Base-by-base conservation (phyloP, 2,329 filamentous ascomycete species). In the Diaporthe vexans region DNA sequence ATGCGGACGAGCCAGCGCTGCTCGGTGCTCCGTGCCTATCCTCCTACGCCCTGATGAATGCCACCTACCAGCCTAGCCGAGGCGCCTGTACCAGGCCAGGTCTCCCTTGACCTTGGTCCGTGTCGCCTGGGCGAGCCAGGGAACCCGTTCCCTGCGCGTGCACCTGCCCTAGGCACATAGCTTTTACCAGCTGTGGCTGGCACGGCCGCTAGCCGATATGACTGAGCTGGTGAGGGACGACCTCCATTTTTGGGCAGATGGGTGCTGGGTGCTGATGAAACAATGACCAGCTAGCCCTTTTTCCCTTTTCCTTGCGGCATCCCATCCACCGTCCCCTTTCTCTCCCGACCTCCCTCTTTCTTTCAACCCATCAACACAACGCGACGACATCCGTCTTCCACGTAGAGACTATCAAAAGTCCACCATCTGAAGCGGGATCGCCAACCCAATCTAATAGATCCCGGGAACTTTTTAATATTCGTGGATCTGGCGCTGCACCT, bases 321-420 rank as follows among this genome's bases (percentile, higher is more conserved):
- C 57, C 73, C 69, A 63, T 63, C 69, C 52, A 21, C 54, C 70
- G 79, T 80, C 80, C 78, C 80, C 59, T 68, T 71, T 59, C 71
- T 54, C 51, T 33, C 73, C 65, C 72, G 69, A 43, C 69, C 54
- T 69, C 58, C 57, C 48, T 57, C 37, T 43, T 54, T 54, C 76
- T 80, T 81, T 80, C 79, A 78, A 61, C 51, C 51, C 73, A 76
- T 77, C 80, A 81, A 73, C 74, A 51, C 57, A 63, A 63, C 70
- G 26, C 57, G 57, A 72, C 70, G 58, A 61, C 70, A 72, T 72
- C 70, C 40, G 57, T 72, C 70, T 56, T 63, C 57, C 70, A 72
- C 70, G 70, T 72, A 72, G 70, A 72, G 70, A 72, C 70, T 72
- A 24, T 61, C 70, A 40, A 52, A 52, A 56, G 58, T 72, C 70